Evolutionary conservation across 768 basidiomycete genomes (phyloP), one percentile per base, ranked within the genome.

Genomic region (Suillus ampliporus): DNA sequence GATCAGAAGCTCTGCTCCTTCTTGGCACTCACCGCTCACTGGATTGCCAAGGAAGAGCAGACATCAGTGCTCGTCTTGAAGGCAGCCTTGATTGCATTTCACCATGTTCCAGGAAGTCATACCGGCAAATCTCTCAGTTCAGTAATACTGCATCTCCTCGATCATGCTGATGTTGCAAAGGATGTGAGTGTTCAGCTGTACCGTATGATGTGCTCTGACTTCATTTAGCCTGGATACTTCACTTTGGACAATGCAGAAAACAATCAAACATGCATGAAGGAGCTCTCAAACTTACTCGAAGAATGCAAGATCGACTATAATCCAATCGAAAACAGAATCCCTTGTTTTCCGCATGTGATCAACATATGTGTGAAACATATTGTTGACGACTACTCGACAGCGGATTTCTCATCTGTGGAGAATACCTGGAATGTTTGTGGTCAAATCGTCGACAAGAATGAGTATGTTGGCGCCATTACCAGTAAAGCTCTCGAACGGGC

Each of bases 21-120:
- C 53, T 68, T 80, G 62, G 79, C 72, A 0, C 57, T 80, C 1
- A 77, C 76, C 0, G 71, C 68, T 0, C 77, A 80, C 68, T 81
- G 61, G 40, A 65, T 65, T 8, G 51, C 60, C 14, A 40, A 26
- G 13, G 51, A 60, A 17, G 34, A 21, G 51, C n/a, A 35, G 26
- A 15, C 28, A 56, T 48, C 19, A 13, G 10, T 28, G 40, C 40
- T 58, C 3, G 11, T 31, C n/a, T 34, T 63, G 17, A 56, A 61
- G 44, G 52, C 44, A 10, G 57, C 64, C 11, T 51, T 71, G 14
- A 41, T 71, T 26, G 66, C 61, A 19, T 71, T 71, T 46, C 64
- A 69, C 48, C 41, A 47, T 14, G 10, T 69, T 17, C 6, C 26
- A 17, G 64, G 69, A n/a, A 34, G 40, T 17, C 69, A 71, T 47